These are phyloP conservation scores for Morella rubra DNA, from an alignment of 306 rosid genomes.

Conservation along the genomic window DNA sequence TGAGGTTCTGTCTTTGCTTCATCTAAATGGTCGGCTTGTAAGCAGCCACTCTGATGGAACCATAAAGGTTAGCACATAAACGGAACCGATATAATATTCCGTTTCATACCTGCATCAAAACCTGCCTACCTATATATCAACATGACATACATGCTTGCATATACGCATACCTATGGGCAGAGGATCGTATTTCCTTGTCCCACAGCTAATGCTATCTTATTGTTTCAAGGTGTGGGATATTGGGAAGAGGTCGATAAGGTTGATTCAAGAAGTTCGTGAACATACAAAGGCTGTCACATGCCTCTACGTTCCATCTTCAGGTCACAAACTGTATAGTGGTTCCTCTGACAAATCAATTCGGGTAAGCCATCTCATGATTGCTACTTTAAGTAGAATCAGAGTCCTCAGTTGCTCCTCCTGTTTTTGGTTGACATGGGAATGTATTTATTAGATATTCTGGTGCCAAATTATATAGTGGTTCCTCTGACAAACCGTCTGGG, in stretches of 20 bases:
- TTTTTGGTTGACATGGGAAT: neutral
- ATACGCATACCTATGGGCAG: no score
- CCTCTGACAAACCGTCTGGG: no score
- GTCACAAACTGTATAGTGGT: conserved; percentile 72
- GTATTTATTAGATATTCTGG: neutral
- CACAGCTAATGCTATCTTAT: conserved; percentile 8
- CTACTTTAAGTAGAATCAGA: conserved; percentile 7
- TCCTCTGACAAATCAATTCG: conserved; percentile 90
- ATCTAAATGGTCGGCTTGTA: conserved; percentile 62
- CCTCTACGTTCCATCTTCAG: conserved; percentile 50
- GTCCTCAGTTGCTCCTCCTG: conserved; percentile 6
- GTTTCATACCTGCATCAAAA: neutral
- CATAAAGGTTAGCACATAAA: conserved; percentile 62
- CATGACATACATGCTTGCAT: no score
- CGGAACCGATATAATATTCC: neutral
- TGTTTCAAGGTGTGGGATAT: conserved; percentile 79
- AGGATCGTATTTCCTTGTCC: conserved; percentile 6
- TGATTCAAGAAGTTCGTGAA: conserved; percentile 77
- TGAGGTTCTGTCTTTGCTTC: conserved; percentile 71
- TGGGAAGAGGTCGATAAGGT: conserved; percentile 55
- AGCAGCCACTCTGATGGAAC: conserved; percentile 97
- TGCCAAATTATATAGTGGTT: no score
- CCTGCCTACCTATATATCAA: no score
- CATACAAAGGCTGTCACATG: conserved; percentile 87
- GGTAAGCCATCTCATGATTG: conserved; percentile 36